These are phyloP conservation scores for Penicillium frequentans DNA, from an alignment of 2,329 filamentous ascomycete genomes.

Conservation along the genomic window DNA sequence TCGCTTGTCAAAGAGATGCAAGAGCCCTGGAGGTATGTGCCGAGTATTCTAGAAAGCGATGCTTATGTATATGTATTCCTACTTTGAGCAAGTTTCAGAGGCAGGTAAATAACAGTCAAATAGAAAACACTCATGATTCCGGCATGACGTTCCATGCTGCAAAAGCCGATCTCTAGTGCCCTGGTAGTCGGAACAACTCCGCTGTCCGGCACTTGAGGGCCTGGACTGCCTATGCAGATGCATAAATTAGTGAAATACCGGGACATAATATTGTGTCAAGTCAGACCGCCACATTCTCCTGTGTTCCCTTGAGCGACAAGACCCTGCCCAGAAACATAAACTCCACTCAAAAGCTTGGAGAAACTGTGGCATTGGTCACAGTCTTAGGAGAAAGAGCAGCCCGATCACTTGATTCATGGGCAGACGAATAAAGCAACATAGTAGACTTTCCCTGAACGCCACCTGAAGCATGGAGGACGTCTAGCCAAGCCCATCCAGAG, in stretches of 20 bases:
- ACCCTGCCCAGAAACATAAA: not conserved
- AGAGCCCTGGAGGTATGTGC: no score
- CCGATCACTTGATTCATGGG: not conserved
- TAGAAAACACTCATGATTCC: no score
- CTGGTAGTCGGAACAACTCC: not conserved
- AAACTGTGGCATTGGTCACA: not conserved
- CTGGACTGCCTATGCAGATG: not conserved
- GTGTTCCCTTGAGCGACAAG: not conserved
- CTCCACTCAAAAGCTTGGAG: not conserved
- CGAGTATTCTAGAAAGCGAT: no score
- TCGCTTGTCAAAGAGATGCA: no score
- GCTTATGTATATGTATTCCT: no score
- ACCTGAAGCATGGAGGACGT: slow-evolving; percentile 2
- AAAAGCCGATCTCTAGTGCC: not conserved
- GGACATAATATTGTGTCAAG: not conserved
- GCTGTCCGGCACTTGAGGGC: not conserved
- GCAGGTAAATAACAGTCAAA: no score
- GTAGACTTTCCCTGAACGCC: slow-evolving; percentile 5
- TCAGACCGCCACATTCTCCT: not conserved
- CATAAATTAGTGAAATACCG: not conserved
- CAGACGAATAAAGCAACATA: not conserved
- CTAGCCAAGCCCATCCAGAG: not conserved
- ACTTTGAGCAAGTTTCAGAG: no score
- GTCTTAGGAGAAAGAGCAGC: not conserved
- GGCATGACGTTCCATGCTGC: not conserved